Percentiles rank a stretch among this genome's conserved stretches.
These are phyloP conservation scores for Euryodendron excelsum DNA, from an alignment of 148 eudicot species.

Conservation along the genomic window DNA sequence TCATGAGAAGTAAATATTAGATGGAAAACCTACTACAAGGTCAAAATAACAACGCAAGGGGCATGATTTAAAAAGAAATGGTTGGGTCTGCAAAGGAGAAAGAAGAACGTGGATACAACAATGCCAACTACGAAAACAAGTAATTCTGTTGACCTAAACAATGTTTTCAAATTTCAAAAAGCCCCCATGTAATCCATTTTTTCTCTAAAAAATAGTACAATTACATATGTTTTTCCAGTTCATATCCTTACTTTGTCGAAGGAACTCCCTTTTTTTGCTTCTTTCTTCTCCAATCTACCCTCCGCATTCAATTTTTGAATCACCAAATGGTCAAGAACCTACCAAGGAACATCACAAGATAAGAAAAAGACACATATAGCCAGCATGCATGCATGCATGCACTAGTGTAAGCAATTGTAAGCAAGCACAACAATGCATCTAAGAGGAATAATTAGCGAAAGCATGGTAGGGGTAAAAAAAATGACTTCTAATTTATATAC, in stretches of 20 bases:
- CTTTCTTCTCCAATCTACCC: conserved; percentile 95
- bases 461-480: background rate
- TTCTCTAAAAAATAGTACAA: background rate
- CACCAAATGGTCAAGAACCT: conserved; percentile 99
- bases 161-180: conserved; percentile 7
- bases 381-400: background rate
- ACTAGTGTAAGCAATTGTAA: background rate
- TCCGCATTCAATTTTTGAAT: conserved; percentile 98
- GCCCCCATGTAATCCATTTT: background rate
- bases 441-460: conserved; percentile 10
- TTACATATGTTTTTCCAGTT: background rate
- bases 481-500: conserved; percentile 35
- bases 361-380: background rate
- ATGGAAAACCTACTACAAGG: background rate
- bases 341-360: conserved; percentile 3
- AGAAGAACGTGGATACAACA: background rate
- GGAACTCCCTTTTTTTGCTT: conserved; percentile 76
- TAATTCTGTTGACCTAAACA: background rate
- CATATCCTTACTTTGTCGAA: conserved; percentile 77
- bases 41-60: background rate
- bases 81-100: background rate
- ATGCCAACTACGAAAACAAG: background rate
- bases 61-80: background rate
- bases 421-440: background rate
- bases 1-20: conserved; percentile 8